Base-by-base conservation (phyloP, 1,139 yeast species). In the Saccharomyces hybrid region DNA sequence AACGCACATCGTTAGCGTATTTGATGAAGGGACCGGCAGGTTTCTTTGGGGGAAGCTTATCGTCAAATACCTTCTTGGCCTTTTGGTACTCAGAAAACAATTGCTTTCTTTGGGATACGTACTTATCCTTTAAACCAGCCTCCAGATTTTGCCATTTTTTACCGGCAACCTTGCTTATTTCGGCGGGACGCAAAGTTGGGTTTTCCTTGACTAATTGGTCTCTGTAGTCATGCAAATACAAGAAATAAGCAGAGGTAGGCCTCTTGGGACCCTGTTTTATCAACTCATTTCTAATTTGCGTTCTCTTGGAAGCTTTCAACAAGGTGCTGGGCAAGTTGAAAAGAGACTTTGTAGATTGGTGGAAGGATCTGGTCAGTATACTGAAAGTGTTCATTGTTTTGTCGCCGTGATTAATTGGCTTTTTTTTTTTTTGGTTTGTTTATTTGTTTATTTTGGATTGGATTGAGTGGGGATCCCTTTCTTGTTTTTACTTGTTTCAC, bases 191-290 rank as follows among this genome's bases (percentile, higher is more conserved):
- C 3, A 55, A 47, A 8, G 52, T 56, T 52, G 73, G 72, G 57
- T 64, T 55, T 19, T 59, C 51, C 2, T 52, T 47, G 8, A 42
- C 28, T n/a, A 62, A 38, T 8, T 51, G n/a, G 2, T 42, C 24
- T 60, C 70, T 66, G 19, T 57, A 51, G 3, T 56, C 55, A 2
- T 51, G 52, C 29, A 54, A 56, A 60, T 54, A 70, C 21, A 59
- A 44, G 28, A 68, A 38, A 52, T 61, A 70, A 4, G 63, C 57
- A 14, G 62, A 53, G 4, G 58, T 50, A 48, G 72, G 72, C 60
- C 64, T 67, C 61, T 68, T 68, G 55, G 70, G 69, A 6, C 65
- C 67, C 46, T 58, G 55, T 48, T 63, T 62, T 48, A 56, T 47
- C 38, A 61, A 42, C 49, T 50, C 55, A 51, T 48, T 56, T 55